Conservation (phyloP, 1,284 basidiomycete genomes). For the Grifola frondosa region DNA sequence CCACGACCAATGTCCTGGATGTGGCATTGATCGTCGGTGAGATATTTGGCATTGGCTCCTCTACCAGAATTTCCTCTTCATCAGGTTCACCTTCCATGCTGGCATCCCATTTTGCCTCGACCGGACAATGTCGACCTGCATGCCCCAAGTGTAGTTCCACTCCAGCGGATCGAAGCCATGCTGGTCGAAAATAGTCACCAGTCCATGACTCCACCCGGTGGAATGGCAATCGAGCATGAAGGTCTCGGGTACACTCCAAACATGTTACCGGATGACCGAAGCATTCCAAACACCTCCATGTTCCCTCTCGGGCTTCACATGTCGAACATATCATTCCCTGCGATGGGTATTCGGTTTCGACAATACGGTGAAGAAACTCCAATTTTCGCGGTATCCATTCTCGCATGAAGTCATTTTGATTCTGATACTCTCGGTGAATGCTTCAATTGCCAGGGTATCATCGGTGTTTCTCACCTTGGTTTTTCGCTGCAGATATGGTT, state of each 20-base stretch:
- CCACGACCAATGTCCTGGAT: not conserved
- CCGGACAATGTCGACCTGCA: not conserved
- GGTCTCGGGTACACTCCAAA: not conserved
- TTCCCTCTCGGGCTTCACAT: not conserved
- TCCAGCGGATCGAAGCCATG: not conserved
- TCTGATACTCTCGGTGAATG: too few relatives aligned
- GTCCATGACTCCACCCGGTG: not conserved
- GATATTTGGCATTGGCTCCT: not conserved
- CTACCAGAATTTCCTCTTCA: too few relatives aligned
- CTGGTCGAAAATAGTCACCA: not conserved
- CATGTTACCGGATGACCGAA: not conserved
- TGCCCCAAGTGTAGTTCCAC: too few relatives aligned
- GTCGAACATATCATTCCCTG: not conserved
- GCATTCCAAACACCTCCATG: constrained; percentile 1
- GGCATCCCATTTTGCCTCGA: not conserved
- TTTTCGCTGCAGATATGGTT: too few relatives aligned
- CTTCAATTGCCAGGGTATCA: too few relatives aligned
- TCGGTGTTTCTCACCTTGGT: too few relatives aligned
- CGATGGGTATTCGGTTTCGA: not conserved
- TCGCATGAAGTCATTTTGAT: not conserved
- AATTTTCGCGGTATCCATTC: not conserved
- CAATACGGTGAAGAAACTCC: too few relatives aligned
- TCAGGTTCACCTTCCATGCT: not conserved
- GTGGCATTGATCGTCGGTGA: not conserved
- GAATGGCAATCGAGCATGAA: not conserved